These are phyloP conservation scores for Leccinum fuscescens DNA, from an alignment of 1,284 basidiomycete species.

Conservation along the genomic window DNA sequence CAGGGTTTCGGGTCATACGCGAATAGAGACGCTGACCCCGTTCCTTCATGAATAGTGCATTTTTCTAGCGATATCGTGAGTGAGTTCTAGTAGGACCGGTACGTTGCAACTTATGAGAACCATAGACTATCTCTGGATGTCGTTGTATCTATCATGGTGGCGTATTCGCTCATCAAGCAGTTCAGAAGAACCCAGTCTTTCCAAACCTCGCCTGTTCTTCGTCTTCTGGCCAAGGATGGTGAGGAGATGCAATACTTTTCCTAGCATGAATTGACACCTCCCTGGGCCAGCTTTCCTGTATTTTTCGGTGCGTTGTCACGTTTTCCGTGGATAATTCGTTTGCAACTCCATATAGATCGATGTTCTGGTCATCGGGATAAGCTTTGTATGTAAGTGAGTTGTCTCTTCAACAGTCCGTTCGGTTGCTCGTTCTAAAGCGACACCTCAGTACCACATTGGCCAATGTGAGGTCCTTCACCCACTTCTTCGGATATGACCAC, in stretches of 20 bases:
- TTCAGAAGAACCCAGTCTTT: neutral
- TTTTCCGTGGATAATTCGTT: neutral
- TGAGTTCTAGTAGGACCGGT: neutral
- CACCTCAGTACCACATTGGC: neutral
- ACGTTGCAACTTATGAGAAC: neutral
- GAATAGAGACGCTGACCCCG: too few species aligned
- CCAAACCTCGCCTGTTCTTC: neutral
- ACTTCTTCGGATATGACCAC: neutral
- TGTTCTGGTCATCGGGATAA: too few species aligned
- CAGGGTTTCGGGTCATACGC: too few species aligned
- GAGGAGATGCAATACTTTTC: neutral
- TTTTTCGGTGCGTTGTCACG: neutral
- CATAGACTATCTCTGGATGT: neutral
- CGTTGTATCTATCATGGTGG: neutral
- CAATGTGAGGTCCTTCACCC: neutral
- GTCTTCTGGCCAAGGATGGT: slow-evolving; percentile 2
- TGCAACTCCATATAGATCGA: neutral
- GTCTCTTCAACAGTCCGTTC: neutral
- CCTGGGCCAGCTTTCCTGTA: neutral
- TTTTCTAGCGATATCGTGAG: neutral
- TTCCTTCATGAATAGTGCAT: neutral
- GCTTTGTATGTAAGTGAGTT: neutral
- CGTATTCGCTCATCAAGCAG: neutral
- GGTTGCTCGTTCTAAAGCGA: neutral
- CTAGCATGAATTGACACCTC: neutral